These are phyloP conservation scores for Iberis pinnata DNA, from an alignment of 345 rosid species.

Conservation along the genomic window DNA sequence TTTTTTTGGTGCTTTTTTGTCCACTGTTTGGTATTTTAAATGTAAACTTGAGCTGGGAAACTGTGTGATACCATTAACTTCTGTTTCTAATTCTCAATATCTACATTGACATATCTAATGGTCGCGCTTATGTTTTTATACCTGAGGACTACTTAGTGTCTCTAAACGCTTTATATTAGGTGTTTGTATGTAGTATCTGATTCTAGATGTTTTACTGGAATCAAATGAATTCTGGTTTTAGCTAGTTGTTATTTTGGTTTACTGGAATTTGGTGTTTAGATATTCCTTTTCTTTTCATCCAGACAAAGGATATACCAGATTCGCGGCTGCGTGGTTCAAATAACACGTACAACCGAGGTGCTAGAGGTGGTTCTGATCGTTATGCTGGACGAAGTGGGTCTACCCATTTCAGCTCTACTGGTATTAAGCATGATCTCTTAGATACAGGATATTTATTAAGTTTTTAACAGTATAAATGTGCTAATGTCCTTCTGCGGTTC, in stretches of 20 bases:
- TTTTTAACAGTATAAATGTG: slow-evolving; percentile 17
- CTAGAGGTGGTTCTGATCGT: slow-evolving; percentile 67
- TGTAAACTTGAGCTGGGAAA: too few relatives aligned
- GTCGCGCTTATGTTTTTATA: too few relatives aligned
- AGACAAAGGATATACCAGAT: slow-evolving; percentile 67
- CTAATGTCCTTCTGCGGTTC: slow-evolving; percentile 23
- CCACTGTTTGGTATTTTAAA: too few relatives aligned
- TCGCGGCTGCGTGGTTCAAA: slow-evolving; percentile 55
- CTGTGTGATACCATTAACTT: slow-evolving; percentile 1
- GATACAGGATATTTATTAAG: neutral
- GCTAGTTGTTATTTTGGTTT: neutral
- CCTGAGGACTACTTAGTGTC: neutral
- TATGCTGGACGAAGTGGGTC: slow-evolving; percentile 53
- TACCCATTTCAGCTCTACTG: slow-evolving; percentile 39
- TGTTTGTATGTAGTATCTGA: neutral
- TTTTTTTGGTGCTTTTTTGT: neutral
- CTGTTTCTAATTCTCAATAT: slow-evolving; percentile 6
- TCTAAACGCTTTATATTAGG: neutral
- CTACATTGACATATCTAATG: too few relatives aligned
- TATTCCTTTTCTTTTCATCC: slow-evolving; percentile 26
- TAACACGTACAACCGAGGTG: slow-evolving; percentile 50
- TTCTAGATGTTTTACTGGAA: neutral
- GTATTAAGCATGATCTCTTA: slow-evolving; percentile 36
- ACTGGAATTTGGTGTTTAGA: too few relatives aligned
- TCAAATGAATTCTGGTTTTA: neutral